Base-by-base conservation (phyloP, 2,329 filamentous ascomycete genomes). In the Pseudopithomyces maydicus region DNA sequence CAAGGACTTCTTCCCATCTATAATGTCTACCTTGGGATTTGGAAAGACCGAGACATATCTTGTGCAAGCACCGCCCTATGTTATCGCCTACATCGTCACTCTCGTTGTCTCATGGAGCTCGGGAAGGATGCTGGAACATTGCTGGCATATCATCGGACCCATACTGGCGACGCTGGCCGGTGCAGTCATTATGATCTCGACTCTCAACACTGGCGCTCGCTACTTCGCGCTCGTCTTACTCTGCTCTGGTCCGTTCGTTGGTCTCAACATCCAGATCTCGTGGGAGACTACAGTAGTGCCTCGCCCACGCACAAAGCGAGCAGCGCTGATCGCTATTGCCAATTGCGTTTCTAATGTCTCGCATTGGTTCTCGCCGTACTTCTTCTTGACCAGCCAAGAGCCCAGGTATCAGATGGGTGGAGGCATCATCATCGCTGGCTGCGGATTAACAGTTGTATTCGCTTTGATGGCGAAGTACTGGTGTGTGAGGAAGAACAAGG, bases 221-320 rank as follows among this genome's bases (percentile, higher is more conserved):
- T 73, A 73, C 62, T 73, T 72, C 47, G 63, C 63, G 2, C 57
- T 67, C 23, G 57, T 71, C 11, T 58, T 74, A 2, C 39, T 79
- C 1, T 71, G 75, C 36, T 66, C 62, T 20, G 77, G 77, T 32
- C 74, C 76, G 0, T 79, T 75, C 61, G 74, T 68, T 47, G 75
- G 75, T 12, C 71, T 78, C 6, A 78, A 78, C 44, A 60, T 79
- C 33, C 76, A 79, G 57, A 65, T 79, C 1, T 75, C 76, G 0
- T 80, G 77, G 78, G 77, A 79, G 48, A 78, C 77, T 0, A 78
- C 75, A 0, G 68, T 79, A 0, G 77, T 80, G 0, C 77, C 78
- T 2, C 68, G 73, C 0, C 77, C 78, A 0, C 69, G 77, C 1
- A 76, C 70, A 11, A 80, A 80, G 55, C 71, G 74, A 35, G 78